These are phyloP conservation scores for Mucor mucedo DNA, from an alignment of 371 early-diverging fungal species.

Conservation along the genomic window DNA sequence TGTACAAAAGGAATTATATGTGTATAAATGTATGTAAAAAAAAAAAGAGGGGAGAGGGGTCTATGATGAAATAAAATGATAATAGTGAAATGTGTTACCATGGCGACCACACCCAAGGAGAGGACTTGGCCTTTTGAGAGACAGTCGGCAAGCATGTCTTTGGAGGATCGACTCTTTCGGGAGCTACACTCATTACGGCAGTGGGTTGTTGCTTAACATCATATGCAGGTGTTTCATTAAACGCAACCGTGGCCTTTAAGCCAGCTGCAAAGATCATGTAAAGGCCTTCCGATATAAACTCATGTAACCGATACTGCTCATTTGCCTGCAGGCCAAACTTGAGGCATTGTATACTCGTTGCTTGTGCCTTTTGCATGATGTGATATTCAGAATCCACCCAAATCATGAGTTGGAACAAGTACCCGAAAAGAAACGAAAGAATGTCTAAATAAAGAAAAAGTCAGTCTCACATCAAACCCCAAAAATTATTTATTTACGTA, in stretches of 20 bases:
- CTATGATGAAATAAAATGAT: not conserved
- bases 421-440: constrained; percentile 44
- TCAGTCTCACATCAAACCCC: not conserved
- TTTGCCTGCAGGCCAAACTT: constrained; percentile 61
- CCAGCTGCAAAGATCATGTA: constrained; percentile 61
- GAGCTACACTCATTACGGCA: not conserved
- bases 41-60: not conserved
- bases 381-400: constrained; percentile 61
- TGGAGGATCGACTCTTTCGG: not conserved
- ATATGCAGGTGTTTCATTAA: constrained; percentile 63
- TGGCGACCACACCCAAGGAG: constrained; percentile 24
- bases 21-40: not conserved
- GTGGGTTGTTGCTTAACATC: not conserved
- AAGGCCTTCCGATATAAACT: constrained; percentile 59
- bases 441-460: constrained; percentile 21
- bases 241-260: constrained; percentile 67
- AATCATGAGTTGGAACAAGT: constrained; percentile 48
- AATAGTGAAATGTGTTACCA: constrained; percentile 1
- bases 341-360: constrained; percentile 54
- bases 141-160: constrained; percentile 9
- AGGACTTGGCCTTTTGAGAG: constrained; percentile 8
- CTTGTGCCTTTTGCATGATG: constrained; percentile 55
- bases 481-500: constrained; percentile 10
- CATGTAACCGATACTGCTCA: constrained; percentile 65
- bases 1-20: not conserved